Base-by-base conservation (phyloP, 352 stramenopile genomes). In the Phytopythium oedochilum region DNA sequence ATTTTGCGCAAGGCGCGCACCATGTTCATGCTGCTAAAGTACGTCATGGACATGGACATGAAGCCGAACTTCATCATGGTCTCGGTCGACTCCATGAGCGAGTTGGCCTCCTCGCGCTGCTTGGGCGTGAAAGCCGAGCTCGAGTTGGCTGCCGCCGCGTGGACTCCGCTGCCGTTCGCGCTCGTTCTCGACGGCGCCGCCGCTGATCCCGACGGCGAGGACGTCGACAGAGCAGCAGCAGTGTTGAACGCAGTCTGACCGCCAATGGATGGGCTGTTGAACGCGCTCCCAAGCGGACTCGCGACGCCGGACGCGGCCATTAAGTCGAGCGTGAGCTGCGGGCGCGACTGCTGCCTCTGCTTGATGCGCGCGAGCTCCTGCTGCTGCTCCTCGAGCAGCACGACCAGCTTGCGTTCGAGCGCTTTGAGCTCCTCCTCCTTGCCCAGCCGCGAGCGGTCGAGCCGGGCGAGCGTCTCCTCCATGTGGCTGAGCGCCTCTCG, bases 21-120 rank as follows among this genome's bases (percentile, higher is more conserved):
- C 92, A 98, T 98, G 76, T 98, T 98, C 64, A 98, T 90, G 52
- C 86, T 97, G 63, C 87, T 97, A 57, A 98, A 98, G 73, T 98
- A 98, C 11, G 95, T 98, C 84, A 98, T 96, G 45, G 80, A 96
- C 93, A 98, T 98, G 63, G 82, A 96, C 92, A 98, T 98, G 71
- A 98, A 98, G 31, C 95, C 95, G 63, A 98, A 98, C 73, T 98
- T 98, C 95, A 98, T 98, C 76, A 98, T 94, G 20, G 91, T 97
- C 78, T 98, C 95, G 17, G 95, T 98, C 22, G 88, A 97, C 64
- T 98, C 86, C 85, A 98, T 98, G 26, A 98, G 79, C 18, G 82
- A 74, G 26, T 86, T 83, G 6, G 85, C 86, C 57, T 98, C 86
- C 40, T 97, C 77, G 29, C 90, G 89, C 68, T 98, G 89, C 53